Base-by-base conservation (phyloP, 1,284 basidiomycete genomes). In the Naganishia cerealis region DNA sequence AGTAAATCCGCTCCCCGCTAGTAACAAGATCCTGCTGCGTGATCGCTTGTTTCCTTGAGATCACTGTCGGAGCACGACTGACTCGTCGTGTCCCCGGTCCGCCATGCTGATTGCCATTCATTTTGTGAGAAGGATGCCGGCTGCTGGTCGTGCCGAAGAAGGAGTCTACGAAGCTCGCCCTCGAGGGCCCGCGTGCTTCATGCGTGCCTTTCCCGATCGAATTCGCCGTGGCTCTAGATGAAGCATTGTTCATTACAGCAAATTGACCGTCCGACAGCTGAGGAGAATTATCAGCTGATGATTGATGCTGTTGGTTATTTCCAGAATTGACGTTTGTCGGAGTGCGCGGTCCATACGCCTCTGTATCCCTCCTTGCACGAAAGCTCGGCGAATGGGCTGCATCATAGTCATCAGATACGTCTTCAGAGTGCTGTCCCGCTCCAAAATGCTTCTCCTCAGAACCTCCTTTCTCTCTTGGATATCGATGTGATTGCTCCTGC, bases 1-100 rank as follows among this genome's bases (percentile, higher is more conserved):
- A 89, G 82, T 90, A 98, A 76, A 99, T 97, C 74, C 93, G 89
- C 78, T 98, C 95, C 16, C 95, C 95, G 46, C 90, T 92, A 18
- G 89, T 90, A 73, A 96, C 87, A 72, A 99, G 85, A 80, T 97
- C 92, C 73, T 87, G 84, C 59, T 92, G 90, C 29, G 89, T 89
- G 79, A 99, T 96, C 18, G 94, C 91, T 65, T 90, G 84, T 65
- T 92, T 90, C 73, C 95, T 89, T 50, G 90, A 89, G 77, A 97
- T 94, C 81, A 92, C 84, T 55, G 90, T 94, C 29, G 91, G 90
- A 26, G 92, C 91, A 50, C 75, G 70, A 71, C 86, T 67, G 88
- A 90, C 67, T 66, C 65, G 68, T 13, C 72, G 68, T 21, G 59
- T 36, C 40, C 48, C 38, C 40, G 38, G 29, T 24, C 54, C 50